These are phyloP conservation scores for Fonsecaea nubica DNA, from an alignment of 2,329 filamentous ascomycete species.

Conservation along the genomic window DNA sequence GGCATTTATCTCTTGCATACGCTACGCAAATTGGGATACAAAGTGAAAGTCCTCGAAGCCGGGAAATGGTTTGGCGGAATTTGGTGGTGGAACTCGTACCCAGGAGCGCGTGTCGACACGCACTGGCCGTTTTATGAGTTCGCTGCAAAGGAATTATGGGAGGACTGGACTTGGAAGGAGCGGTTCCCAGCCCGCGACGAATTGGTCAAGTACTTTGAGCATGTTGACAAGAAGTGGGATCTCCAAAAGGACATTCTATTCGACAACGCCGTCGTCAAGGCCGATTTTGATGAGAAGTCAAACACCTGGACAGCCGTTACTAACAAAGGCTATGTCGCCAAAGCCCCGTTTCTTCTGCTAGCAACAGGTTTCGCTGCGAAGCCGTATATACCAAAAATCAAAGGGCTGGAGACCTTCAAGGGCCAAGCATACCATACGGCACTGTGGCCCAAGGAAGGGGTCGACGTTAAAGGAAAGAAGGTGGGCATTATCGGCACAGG, in stretches of 20 bases:
- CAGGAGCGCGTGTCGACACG: slow-evolving; percentile 44
- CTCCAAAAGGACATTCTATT: slow-evolving; percentile 25
- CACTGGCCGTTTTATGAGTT: slow-evolving; percentile 59
- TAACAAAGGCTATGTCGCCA: slow-evolving; percentile 43
- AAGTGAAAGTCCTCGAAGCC: slow-evolving; percentile 59
- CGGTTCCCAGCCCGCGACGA: slow-evolving; percentile 22
- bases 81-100: slow-evolving; percentile 48
- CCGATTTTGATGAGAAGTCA: slow-evolving; percentile 46
- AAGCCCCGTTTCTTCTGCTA: slow-evolving; percentile 51
- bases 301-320: slow-evolving; percentile 54
- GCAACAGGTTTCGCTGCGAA: slow-evolving; percentile 62
- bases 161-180: slow-evolving; percentile 37
- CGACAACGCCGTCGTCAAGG: slow-evolving; percentile 47
- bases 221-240: slow-evolving; percentile 23
- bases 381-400: slow-evolving; percentile 65
- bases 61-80: slow-evolving; percentile 51
- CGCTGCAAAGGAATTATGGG: slow-evolving; percentile 55
- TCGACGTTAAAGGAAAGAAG: slow-evolving; percentile 63
- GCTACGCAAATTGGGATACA: slow-evolving; percentile 58
- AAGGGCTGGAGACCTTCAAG: slow-evolving; percentile 64
- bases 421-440: slow-evolving; percentile 65
- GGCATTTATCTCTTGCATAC: slow-evolving; percentile 57
- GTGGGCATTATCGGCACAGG: slow-evolving; percentile 70
- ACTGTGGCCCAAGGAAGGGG: slow-evolving; percentile 60
- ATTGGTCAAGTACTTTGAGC: slow-evolving; percentile 21